Evolutionary conservation across 2,329 filamentous ascomycete genomes (phyloP).

Genomic region (Aspergillus latus): DNA sequence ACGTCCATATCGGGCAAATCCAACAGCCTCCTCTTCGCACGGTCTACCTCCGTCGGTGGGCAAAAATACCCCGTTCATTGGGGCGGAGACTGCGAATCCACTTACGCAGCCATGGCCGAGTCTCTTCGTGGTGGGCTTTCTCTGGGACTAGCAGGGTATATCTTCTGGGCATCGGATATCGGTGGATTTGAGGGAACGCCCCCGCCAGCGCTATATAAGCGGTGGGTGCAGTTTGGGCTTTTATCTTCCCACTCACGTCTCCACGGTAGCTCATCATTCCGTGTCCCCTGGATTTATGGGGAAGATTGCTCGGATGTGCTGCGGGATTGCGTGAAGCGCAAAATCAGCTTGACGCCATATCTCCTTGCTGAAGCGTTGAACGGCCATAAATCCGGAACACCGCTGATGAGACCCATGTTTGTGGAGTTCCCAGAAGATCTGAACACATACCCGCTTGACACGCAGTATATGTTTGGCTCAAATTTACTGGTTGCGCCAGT

Average conservation of each 20-base stretch:
- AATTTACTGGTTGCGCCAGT: conserved; percentile 64
- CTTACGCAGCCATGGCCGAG: conserved; percentile 71
- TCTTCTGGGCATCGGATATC: conserved; percentile 70
- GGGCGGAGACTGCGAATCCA: conserved; percentile 75
- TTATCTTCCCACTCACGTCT: conserved; percentile 69
- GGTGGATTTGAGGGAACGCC: conserved; percentile 71
- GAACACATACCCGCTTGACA: conserved; percentile 67
- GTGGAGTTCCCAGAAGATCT: conserved; percentile 70
- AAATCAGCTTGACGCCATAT: conserved; percentile 60
- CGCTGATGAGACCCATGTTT: conserved; percentile 65
- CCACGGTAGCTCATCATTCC: conserved; percentile 68
- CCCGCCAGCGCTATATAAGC: conserved; percentile 69
- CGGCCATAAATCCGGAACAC: conserved; percentile 55
- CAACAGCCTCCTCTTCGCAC: conserved; percentile 66
- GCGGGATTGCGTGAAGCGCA: conserved; percentile 53
- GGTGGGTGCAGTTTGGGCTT: conserved; percentile 75
- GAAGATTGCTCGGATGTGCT: conserved; percentile 61
- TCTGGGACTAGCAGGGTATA: conserved; percentile 63
- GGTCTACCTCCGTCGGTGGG: conserved; percentile 65
- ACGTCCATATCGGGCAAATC: conserved; percentile 52
- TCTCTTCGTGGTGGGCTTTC: conserved; percentile 65
- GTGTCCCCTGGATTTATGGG: conserved; percentile 73
- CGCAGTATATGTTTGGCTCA: conserved; percentile 72
- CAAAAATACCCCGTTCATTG: conserved; percentile 70
- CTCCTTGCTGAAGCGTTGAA: conserved; percentile 54